Base-by-base conservation (phyloP, 1,139 yeast genomes). In the Suhomyces ambrosiae region DNA sequence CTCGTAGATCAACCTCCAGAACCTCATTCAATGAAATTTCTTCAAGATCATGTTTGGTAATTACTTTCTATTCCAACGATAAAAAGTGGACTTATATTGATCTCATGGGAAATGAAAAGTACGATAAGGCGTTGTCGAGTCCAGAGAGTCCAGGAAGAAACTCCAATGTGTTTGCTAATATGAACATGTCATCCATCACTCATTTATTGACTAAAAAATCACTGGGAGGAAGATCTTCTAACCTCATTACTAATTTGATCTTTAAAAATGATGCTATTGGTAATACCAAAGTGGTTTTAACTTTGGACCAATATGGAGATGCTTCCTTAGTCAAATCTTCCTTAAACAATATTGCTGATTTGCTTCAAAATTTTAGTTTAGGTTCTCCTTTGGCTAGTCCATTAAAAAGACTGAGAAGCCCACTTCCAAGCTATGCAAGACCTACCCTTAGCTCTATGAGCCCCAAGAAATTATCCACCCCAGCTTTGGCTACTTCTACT, bases 101-200 rank as follows among this genome's bases (percentile, higher is more conserved):
- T 32, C 47, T 62, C 36, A 58, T 62, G 64, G 68, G 66, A 3
- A 58, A 58, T 42, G 68, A 63, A 40, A 58, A 55, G 40, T 57
- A 46, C 28, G 54, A 56, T 22, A 35, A 40, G 15, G 41, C 47
- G 10, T 3, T 11, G 8, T 10, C 32, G n/a, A 10, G 13, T 7
- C 30, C 27, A 2, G 27, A 18, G 6, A 22, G 27, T 8, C 34
- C 42, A 7, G 31, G 33, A 5, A 22, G 29, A 18, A 34, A 25
- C 25, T 42, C 56, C 10, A 58, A 56, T 37, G 47, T 47, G 4
- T 61, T 61, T 48, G 66, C 66, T 17, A 61, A 61, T 41, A 42
- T 52, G 37, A 61, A 53, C 37, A 56, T 59, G 38, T 54, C 63
- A 9, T 53, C 68, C 7, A 61, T 61, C 32, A 59, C 65, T 15